Evolutionary conservation across 2,329 filamentous ascomycete genomes (phyloP), one percentile per base, ranked within the genome.

Genomic region (Ophiostoma sp.): DNA sequence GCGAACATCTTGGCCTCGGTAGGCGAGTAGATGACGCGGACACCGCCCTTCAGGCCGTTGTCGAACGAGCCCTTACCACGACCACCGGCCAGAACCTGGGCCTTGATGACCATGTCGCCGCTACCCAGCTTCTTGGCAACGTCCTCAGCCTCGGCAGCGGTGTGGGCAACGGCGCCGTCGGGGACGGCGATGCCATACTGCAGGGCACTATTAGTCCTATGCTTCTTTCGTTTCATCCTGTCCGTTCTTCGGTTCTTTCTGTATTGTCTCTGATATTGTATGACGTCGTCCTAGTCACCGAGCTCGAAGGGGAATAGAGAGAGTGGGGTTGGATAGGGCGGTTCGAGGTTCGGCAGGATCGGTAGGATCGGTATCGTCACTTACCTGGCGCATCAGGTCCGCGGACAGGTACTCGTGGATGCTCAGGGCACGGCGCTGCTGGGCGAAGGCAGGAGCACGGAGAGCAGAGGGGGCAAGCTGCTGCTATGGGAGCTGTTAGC

Each of bases 81-180:
- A 73, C 95, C 95, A 82, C 95, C 95, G 72, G 95, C 95, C 72
- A 99, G 90, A 71, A 99, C 95, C 84, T 99, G 95, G 72, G 95
- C 95, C 87, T 99, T 99, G 87, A 99, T 98, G 75, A 99, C 95
- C 88, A 97, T 94, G 80, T 99, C 95, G 78, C 96, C 94, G 76
- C 86, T 90, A 84, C 92, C 91, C 77, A 99, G 95, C 73, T 89
- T 83, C 83, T 94, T 93, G 69, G 95, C 95, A 76, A 98, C 87
- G 75, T 87, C 84, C 86, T 97, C 94, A 74, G 95, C 95, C 84
- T 98, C 95, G 76, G 89, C 87, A 64, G 90, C 87, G 72, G 83
- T 89, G 79, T 87, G 88, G 74, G 95, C 95, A 76, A 96, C 93
- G 77, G 89, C 84, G 74, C 95, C 95, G 79, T 93, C 90, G 75